Percentiles rank a stretch among this genome's conserved stretches.
Conservation (phyloP, 257 asterid genomes). For the Solanum tarapatanum region DNA sequence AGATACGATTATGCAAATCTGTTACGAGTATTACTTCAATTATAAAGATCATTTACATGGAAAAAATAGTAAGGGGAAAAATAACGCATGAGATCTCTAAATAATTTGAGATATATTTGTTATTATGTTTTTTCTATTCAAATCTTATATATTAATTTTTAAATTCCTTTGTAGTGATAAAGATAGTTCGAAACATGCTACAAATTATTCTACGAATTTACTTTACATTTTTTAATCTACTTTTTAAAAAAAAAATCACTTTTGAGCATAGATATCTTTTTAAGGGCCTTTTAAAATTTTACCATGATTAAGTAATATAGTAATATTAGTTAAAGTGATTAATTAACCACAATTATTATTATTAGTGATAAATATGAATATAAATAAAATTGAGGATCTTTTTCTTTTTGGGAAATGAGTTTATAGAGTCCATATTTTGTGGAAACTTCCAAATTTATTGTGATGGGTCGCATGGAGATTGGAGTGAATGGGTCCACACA, state of each 20-base stretch:
- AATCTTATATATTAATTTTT: no score
- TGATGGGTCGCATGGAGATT: background rate
- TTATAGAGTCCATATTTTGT: background rate
- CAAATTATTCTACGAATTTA: background rate
- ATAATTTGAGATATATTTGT: background rate
- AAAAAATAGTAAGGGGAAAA: background rate
- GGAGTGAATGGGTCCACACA: conserved; percentile 1
- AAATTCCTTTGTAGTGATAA: background rate
- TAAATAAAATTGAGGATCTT: background rate
- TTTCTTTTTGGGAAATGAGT: background rate
- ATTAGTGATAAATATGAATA: background rate
- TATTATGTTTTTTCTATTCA: background rate
- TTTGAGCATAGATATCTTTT: background rate
- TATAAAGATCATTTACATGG: no score
- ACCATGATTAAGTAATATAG: background rate
- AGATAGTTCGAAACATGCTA: background rate
- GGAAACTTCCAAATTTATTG: background rate
- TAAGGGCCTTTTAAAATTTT: background rate
- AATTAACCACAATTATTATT: background rate
- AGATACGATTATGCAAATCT: rapidly evolving
- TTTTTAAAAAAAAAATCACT: background rate
- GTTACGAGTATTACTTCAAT: background rate
- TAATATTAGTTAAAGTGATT: background rate
- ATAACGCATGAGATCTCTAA: background rate
- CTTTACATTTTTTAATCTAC: background rate